Percentiles rank a stretch among this genome's conserved stretches.
These are phyloP conservation scores for Lignosus rhinocerotis DNA, from an alignment of 1,284 basidiomycete species.

Conservation along the genomic window DNA sequence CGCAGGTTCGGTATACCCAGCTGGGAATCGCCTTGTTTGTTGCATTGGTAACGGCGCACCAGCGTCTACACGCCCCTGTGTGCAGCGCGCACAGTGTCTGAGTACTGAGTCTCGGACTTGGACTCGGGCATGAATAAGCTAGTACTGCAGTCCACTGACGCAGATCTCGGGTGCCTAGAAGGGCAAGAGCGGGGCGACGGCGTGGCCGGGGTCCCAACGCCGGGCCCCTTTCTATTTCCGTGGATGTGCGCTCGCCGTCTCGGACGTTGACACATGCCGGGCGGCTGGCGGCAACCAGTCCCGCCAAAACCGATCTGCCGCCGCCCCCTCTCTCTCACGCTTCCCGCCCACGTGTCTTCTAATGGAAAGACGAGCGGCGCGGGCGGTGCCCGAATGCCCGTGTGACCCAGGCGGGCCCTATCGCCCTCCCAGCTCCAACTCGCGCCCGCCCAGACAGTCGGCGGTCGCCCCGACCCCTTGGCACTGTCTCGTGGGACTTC, in stretches of 20 bases:
- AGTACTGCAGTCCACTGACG: no score
- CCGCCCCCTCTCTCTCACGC: conserved; percentile 21
- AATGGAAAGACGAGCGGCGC: conserved; percentile 21
- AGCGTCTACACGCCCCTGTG: no score
- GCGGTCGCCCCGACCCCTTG: no score
- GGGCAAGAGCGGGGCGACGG: neutral
- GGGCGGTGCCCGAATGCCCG: neutral
- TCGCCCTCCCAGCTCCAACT: no score
- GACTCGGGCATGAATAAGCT: no score
- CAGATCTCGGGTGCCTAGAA: no score
- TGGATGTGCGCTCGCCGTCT: conserved; percentile 23
- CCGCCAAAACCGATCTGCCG: conserved; percentile 20
- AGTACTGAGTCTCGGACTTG: no score
- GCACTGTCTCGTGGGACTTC: no score
- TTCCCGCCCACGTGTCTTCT: conserved; percentile 30
- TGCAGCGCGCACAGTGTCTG: no score
- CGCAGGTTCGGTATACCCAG: neutral
- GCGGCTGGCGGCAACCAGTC: neutral
- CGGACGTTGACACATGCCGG: conserved; percentile 22
- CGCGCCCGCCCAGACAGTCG: no score
- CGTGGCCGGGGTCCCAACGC: conserved; percentile 15
- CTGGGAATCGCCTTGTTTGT: conserved; percentile 1
- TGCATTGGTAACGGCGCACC: neutral
- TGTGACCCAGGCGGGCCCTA: no score
- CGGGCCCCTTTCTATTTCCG: conserved; percentile 14